Base-by-base conservation (phyloP, 495 filamentous ascomycete genomes). In the Aspergillus conjunctus region DNA sequence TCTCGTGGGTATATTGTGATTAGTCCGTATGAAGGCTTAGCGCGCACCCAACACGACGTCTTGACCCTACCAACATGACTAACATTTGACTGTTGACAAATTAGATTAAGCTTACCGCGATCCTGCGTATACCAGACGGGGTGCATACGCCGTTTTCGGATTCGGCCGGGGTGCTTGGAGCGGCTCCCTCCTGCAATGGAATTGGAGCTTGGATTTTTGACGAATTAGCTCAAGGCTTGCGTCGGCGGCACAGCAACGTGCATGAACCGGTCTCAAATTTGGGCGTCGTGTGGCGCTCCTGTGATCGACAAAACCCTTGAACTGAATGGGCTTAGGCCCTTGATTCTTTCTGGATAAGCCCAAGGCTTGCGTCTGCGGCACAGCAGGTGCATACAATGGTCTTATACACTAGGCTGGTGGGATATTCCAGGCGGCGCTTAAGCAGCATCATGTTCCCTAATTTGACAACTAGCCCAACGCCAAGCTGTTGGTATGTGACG, bases 401-500 rank as follows among this genome's bases (percentile, higher is more conserved):
- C n/a, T n/a, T n/a, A n/a, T 41, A 41, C 37, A 41, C 37, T 41
- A 41, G 4, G 1, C 10, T 1, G 15, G 37, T 41, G 37, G 10
- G 37, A 4, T 41, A 15, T 41, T 9, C 10, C 10, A 41, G 37
- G 4, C 37, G 15, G 37, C 4, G 4, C 37, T 41, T 41, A 41
- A 4, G 37, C 15, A 41, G 37, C 4, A 41, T 15, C 37, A 4
- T 4, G 37, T 4, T 15, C 37, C 37, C 37, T 41, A 9, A 41
- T 41, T 41, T 4, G 37, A 4, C 37, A 1, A 4, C 15, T 9
- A 41, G 15, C 37, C 37, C 37, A 41, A 41, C 15, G 37, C 37
- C 37, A 41, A 41, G 37, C 37, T 41, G 37, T 41, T 41, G 37
- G 37, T n/a, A n/a, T n/a, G n/a, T n/a, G n/a, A n/a, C n/a, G n/a